Base-by-base conservation (phyloP, 148 eudicot species). In the Cornus kousa region DNA sequence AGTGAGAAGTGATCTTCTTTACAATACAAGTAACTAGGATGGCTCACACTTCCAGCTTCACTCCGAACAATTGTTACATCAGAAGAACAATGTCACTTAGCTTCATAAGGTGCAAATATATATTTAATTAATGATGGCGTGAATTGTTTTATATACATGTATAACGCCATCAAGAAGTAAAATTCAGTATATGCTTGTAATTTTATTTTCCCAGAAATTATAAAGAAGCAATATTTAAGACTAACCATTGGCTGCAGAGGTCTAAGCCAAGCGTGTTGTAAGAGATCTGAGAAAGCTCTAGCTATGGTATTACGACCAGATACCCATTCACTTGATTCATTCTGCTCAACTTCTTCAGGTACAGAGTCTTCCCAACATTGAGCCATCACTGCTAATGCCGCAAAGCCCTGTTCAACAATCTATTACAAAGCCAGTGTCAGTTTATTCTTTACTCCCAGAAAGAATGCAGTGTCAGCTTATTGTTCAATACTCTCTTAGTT, bases 181-280 rank as follows among this genome's bases (percentile, higher is more conserved):
- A 5, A 62, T 62, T n/a, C 12, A 62, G 19, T 7, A 62, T 3
- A 17, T n/a, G 2, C 17, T 62, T n/a, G 66, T 62, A 17, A 20
- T 17, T 60, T 62, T 20, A 62, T 62, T n/a, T 60, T 64, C 70
- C 40, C 62, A 60, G 67, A 71, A 22, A 35, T 67, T 57, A 70
- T 9, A 57, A 5, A 22, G 11, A 11, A 28, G 8, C 19, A 46
- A 59, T 71, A 32, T 50, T 28, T 11, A 55, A 55, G 57, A 82
- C 97, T 83, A 68, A 92, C 97, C 94, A 79, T 74, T 66, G 80
- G 71, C 77, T 85, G 87, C 31, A 62, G 59, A 37, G 87, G 83
- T 70, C 71, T 82, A 77, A 92, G 85, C 97, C 97, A 92, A 75
- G 91, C 94, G 68, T 79, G 82, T 75, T 88, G 91, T 88, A 92